A percentile compares a stretch with the other conserved stretches of the same genome.
Conservation (phyloP, 2,329 filamentous ascomycete species). For the Metarhizium anisopliae region DNA sequence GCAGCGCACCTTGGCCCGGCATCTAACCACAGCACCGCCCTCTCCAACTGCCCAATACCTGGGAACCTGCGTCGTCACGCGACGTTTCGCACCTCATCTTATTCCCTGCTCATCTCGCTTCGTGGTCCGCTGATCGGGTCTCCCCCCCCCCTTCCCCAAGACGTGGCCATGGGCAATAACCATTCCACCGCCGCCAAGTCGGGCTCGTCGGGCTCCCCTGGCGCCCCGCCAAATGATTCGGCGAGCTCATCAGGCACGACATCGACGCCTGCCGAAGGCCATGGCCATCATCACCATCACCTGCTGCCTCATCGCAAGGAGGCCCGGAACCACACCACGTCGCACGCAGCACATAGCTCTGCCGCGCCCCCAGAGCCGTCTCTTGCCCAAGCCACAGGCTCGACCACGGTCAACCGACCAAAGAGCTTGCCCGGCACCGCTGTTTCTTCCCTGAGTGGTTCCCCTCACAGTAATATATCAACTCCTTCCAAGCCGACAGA, state of each 20-base stretch:
- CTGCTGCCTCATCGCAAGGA: slow-evolving; percentile 25
- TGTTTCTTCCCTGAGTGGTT: slow-evolving; percentile 39
- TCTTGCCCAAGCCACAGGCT: slow-evolving; percentile 50
- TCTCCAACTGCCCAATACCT: not conserved
- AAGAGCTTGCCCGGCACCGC: slow-evolving; percentile 40
- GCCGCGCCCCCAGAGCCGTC: slow-evolving; percentile 54
- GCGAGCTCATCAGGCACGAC: slow-evolving; percentile 11
- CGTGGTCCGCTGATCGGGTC: not conserved
- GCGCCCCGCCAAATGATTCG: slow-evolving; percentile 13
- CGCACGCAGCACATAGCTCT: slow-evolving; percentile 45
- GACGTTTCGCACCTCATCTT: not conserved
- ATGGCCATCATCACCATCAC: slow-evolving; percentile 9
- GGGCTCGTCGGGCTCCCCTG: slow-evolving; percentile 20
- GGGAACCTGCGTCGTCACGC: slow-evolving; percentile 3
- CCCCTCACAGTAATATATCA: slow-evolving; percentile 31
- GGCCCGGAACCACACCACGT: slow-evolving; percentile 41
- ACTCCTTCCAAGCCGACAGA: slow-evolving; percentile 18
- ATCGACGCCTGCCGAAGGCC: slow-evolving; percentile 2
- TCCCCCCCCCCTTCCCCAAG: not conserved
- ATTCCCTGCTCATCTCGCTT: not conserved
- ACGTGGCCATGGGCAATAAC: slow-evolving; percentile 28
- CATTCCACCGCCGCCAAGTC: slow-evolving; percentile 28
- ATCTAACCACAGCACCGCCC: not conserved
- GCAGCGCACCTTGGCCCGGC: not conserved
- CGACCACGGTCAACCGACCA: slow-evolving; percentile 37